phyloP scores from a whole-genome alignment of 2,329 filamentous ascomycete genomes.

The Clarireedia sp. region DNA sequence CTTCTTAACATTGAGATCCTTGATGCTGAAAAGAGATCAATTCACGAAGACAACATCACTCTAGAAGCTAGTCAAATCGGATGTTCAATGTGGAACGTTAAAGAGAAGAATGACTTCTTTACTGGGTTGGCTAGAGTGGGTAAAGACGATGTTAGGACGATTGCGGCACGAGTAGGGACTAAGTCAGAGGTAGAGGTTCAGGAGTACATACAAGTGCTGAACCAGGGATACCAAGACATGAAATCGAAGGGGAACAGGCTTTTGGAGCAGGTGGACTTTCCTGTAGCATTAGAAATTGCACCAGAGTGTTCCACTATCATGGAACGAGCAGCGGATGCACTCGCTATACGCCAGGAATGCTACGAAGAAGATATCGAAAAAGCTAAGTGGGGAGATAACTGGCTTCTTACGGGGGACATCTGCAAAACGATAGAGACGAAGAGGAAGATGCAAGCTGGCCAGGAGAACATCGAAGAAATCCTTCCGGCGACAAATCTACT shows the following conservation, averaged over 20 bases:
- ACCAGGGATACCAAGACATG: slow-evolving; percentile 34
- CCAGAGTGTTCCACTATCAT: slow-evolving; percentile 56
- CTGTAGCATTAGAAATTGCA: slow-evolving; percentile 66
- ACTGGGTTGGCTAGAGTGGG: slow-evolving; percentile 56
- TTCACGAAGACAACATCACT: slow-evolving; percentile 24
- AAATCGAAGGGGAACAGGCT: slow-evolving; percentile 18
- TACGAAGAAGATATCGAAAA: slow-evolving; percentile 54
- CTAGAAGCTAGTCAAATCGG: slow-evolving; percentile 54
- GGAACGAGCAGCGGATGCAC: slow-evolving; percentile 58
- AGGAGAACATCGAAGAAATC: slow-evolving; percentile 27
- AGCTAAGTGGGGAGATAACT: slow-evolving; percentile 51
- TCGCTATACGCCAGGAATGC: slow-evolving; percentile 56
- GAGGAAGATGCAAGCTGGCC: slow-evolving; percentile 13
- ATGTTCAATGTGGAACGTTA: slow-evolving; percentile 57
- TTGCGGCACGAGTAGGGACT: slow-evolving; percentile 55
- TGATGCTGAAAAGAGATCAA: slow-evolving; percentile 36
- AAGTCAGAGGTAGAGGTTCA: slow-evolving; percentile 71
- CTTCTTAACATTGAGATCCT: slow-evolving; percentile 50
- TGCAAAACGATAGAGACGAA: slow-evolving; percentile 18
- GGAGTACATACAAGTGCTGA: slow-evolving; percentile 59
- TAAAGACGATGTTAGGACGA: slow-evolving; percentile 49
- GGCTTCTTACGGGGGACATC: slow-evolving; percentile 49
- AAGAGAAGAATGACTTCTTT: slow-evolving; percentile 68
- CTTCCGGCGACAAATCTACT: slow-evolving; percentile 51
- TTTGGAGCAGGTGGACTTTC: slow-evolving; percentile 48